Base-by-base conservation (phyloP, 305 asterid species). In the Fraxinus nigra region DNA sequence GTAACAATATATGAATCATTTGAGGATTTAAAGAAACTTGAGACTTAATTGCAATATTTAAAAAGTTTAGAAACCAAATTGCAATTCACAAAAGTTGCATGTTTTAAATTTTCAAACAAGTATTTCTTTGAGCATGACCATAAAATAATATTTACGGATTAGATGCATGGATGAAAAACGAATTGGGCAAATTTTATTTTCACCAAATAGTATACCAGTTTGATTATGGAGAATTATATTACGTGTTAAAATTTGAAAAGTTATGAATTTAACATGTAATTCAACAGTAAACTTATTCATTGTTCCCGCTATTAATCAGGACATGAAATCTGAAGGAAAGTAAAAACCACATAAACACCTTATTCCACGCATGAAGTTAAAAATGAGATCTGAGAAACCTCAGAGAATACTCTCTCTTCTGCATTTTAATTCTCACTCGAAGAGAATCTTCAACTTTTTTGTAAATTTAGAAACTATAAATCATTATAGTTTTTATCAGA, bases 261-360 rank as follows among this genome's bases (percentile, higher is more conserved):
- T 20, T 61, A 7, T 1, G 10, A n/a, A 59, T n/a, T n/a, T 38
- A 43, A 22, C 32, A 26, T 63, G 24, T 28, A 67, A 67, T 67
- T 67, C 38, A 67, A 26, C 38, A 11, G 75, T 28, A 4, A 67
- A 28, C 75, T 67, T 67, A 67, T 67, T 30, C 75, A 13, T 67
- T 67, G 38, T 13, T 67, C 4, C 75, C 37, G 34, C 75, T 67
- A 67, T 28, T 67, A 67, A 26, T 67, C 10, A 67, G 74, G 75
- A 67, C 74, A 28, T 67, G 38, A 33, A 28, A 67, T 67, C 2
- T 34, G 38, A 67, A 67, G 75, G 34, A n/a, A 67, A 30, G 75
- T 70, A 70, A 9, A 16, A 30, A 79, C 90, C 91, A 88, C 88
- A 86, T n/a, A 81, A 87, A 78, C 82, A 84, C 88, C 89, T 70